Base-by-base conservation (phyloP, 257 asterid genomes). In the Phtheirospermum japonicum region DNA sequence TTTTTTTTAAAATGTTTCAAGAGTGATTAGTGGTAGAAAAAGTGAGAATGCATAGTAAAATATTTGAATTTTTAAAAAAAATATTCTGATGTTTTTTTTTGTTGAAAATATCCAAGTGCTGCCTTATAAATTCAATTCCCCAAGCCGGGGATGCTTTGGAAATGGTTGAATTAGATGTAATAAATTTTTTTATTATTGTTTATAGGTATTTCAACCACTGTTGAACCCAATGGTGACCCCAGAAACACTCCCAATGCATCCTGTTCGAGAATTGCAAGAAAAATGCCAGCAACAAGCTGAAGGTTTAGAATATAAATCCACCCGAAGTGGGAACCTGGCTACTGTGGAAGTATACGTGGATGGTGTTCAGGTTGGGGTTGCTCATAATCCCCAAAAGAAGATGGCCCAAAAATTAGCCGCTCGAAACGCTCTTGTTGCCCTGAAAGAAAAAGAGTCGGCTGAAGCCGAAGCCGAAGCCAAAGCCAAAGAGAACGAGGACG, bases 401-500 rank as follows among this genome's bases (percentile, higher is more conserved):
- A 93, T 93, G 99, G 99, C 99, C 2, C 99, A 93, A 69, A 93
- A 93, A 57, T 69, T 93, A 84, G 99, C 99, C 16, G 99, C 99
- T 6, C 77, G 99, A 70, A 93, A 93, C 73, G 97, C 99, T 61
- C 96, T 93, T 4, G 87, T 73, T 77, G 77, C 89, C 53, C 71
- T 93, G 76, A 89, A 92, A 67, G 99, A 89, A 62, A 88, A 80
- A 73, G 96, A 84, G 75, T 63, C 53, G 16, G 87, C 85, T 31
- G 83, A 83, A 75, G 90, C 88, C 64, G 83, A 83, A 75, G 90
- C 88, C 64, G 28, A 23, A 23, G 28, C 28, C 28, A 75, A 57
- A 68, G 53, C 20, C 23, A 75, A 59, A 68, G 72, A 81, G 67
- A 79, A 65, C n/a, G 83, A 37, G 5, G 87, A 76, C 17, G 83